phyloP scores from a whole-genome alignment of 805 yeast genomes.

The Sungouiozyma ichnusensis region DNA sequence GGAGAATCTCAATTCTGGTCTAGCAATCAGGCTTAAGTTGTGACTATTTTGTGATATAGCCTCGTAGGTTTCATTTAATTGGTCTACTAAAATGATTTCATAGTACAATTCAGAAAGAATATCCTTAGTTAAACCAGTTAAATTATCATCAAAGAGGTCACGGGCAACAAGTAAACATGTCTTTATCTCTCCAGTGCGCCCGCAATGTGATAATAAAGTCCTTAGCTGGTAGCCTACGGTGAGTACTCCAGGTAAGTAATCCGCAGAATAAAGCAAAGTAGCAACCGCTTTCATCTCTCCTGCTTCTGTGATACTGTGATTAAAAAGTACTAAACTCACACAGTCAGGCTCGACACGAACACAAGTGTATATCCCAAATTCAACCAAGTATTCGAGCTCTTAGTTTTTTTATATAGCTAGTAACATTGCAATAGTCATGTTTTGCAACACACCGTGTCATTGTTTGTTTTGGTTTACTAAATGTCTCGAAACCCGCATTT shows the following conservation, averaged over 20 bases:
- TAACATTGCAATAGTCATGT: neutral
- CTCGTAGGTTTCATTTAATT: conserved; percentile 13
- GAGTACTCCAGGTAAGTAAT: conserved; percentile 49
- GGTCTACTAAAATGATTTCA: conserved; percentile 21
- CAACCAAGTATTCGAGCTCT: too few species aligned
- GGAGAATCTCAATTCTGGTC: conserved; percentile 45
- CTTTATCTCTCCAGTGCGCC: conserved; percentile 2
- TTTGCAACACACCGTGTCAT: neutral
- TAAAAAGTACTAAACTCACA: too few species aligned
- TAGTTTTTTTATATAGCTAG: too few species aligned
- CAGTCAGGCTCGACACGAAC: too few species aligned
- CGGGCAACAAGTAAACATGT: conserved; percentile 16
- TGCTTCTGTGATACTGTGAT: too few species aligned
- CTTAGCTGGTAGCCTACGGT: conserved; percentile 36
- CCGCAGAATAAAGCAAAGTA: conserved; percentile 38
- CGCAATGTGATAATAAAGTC: conserved; percentile 9
- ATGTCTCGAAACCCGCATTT: neutral
- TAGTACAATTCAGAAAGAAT: conserved; percentile 17
- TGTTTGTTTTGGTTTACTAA: conserved; percentile 1
- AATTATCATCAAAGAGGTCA: conserved; percentile 10
- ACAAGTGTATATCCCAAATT: too few species aligned
- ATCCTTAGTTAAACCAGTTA: conserved; percentile 11
- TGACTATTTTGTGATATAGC: conserved; percentile 12
- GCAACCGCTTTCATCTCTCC: conserved; percentile 10
- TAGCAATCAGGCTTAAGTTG: conserved; percentile 29